A percentile compares a stretch with the other conserved stretches of the same genome.
Conservation (phyloP, 2,329 filamentous ascomycete species). For the Neonectria faginata region DNA sequence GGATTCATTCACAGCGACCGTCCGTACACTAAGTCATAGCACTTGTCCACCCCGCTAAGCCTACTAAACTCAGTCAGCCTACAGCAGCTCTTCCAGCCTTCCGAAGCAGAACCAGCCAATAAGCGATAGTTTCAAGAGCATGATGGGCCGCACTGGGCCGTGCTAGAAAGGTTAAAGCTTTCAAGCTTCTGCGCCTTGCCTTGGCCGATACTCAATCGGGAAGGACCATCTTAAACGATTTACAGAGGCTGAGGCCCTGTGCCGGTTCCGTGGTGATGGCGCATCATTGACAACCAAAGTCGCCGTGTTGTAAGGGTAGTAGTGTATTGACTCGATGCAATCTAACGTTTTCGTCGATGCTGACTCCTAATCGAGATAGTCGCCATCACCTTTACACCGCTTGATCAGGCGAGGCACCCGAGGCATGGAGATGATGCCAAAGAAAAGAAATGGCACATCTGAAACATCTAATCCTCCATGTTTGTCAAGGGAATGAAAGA, state of each 20-base stretch:
- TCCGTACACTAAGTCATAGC: neutral
- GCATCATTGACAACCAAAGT: neutral
- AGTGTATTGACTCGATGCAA: neutral
- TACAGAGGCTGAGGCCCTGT: neutral
- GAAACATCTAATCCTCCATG: neutral
- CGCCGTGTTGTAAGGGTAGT: too few species aligned
- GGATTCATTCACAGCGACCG: neutral
- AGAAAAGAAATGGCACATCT: neutral
- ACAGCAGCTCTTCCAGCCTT: neutral
- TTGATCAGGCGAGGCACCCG: neutral
- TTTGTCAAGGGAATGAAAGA: neutral
- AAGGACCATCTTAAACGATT: neutral
- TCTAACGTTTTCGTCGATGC: neutral
- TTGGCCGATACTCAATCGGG: neutral
- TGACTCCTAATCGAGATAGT: neutral
- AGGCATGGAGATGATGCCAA: neutral
- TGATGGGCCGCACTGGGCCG: neutral
- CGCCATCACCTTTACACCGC: neutral
- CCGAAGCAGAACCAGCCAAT: neutral
- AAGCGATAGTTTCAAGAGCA: neutral
- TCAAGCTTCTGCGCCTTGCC: slow-evolving; percentile 11
- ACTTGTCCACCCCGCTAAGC: neutral
- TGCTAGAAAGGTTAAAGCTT: slow-evolving; percentile 1
- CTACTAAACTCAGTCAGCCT: neutral
- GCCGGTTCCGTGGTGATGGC: too few species aligned